Conservation (phyloP, 2,329 filamentous ascomycete species). For the Aspergillus niger region DNA sequence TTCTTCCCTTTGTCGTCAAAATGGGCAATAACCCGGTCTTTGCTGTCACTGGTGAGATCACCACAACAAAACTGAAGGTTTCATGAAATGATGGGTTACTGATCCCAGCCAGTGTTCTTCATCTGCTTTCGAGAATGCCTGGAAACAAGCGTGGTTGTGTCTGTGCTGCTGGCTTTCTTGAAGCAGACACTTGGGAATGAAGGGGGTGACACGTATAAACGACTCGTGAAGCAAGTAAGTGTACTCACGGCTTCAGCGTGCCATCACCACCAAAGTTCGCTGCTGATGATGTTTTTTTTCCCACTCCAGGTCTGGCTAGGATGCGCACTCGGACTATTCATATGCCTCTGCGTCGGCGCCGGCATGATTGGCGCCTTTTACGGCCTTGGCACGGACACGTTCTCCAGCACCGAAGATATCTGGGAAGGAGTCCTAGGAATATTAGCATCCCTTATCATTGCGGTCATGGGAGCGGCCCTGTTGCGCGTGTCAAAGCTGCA, state of each 20-base stretch:
- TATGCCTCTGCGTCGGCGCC: constrained; percentile 67
- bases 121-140: constrained; percentile 72
- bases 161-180: constrained; percentile 80
- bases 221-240: neutral
- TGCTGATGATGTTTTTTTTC: neutral
- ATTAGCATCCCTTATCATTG: constrained; percentile 77
- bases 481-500: constrained; percentile 81
- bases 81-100: neutral
- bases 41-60: constrained; percentile 2
- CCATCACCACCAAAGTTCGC: neutral
- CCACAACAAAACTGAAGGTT: neutral
- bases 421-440: constrained; percentile 81
- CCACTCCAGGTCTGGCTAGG: constrained; percentile 4
- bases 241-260: neutral
- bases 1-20: neutral
- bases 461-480: constrained; percentile 76
- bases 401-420: constrained; percentile 69
- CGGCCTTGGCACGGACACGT: constrained; percentile 66
- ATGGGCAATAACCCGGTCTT: constrained; percentile 4
- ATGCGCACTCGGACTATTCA: constrained; percentile 33
- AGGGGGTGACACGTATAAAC: neutral
- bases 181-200: constrained; percentile 52
- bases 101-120: constrained; percentile 25
- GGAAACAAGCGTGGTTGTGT: constrained; percentile 82
- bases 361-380: constrained; percentile 76